Evolutionary conservation across 352 stramenopile genomes (phyloP), one percentile per base, ranked within the genome.

Genomic region (Globisporangium viniferum): DNA sequence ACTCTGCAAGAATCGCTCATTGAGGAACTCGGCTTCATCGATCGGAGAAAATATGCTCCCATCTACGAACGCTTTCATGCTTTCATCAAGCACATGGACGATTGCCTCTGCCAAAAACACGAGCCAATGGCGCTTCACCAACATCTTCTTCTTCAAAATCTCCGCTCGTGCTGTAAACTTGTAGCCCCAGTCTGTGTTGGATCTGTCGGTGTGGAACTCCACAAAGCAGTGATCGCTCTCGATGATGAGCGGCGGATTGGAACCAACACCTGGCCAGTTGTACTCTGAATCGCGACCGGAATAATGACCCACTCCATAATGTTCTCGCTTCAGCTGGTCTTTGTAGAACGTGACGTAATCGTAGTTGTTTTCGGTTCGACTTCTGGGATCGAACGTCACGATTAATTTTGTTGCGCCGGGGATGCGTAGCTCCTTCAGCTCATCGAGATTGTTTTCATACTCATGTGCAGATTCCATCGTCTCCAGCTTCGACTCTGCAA

Each of bases 321-420:
- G 86, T 27, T 82, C 74, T 20, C 70, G 73, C 71, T 86, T 78
- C 5, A 66, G 69, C 44, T 76, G 75, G 59, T 94, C 79, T 55
- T 92, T 93, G 67, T 81, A 94, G 64, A 98, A 97, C 18, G 83
- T 94, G 29, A 97, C 69, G 64, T 94, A 97, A 66, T 98, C 92
- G 67, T 96, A 97, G 62, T 91, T 93, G 33, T 78, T 77, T 69
- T 98, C 92, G 5, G 89, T 97, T 60, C 86, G 77, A 6, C 73
- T 93, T 49, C 71, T 75, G 22, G 86, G 53, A 56, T 97, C 91
- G 61, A 97, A 97, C 6, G 78, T 85, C 29, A 97, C 87, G 31
- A 82, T 77, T 29, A 97, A 91, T 36, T 70, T 72, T 8, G 65
- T 80, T 33, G 91, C 90, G 15, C 91, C 90, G 49, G 82, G 75